phyloP scores from a whole-genome alignment of 2,329 filamentous ascomycete species.

The Didymella segeticola region DNA sequence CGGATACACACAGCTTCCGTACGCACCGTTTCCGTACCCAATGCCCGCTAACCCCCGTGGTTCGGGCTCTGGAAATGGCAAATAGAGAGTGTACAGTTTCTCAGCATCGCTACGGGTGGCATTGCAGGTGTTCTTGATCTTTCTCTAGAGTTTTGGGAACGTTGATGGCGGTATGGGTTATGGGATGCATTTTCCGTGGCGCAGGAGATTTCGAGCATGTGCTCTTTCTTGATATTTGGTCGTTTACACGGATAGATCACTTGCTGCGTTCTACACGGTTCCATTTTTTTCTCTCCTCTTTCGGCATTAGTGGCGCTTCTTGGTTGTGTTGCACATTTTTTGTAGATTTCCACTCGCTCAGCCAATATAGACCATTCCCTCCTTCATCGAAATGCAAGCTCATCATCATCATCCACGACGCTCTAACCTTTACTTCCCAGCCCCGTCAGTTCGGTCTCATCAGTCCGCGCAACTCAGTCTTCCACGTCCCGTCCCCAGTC shows the following conservation, averaged over 20 bases:
- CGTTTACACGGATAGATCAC: not conserved
- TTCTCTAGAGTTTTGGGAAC: not conserved
- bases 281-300: slow-evolving; percentile 1
- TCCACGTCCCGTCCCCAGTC: not conserved
- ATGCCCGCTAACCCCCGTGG: slow-evolving; percentile 41
- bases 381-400: no score
- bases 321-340: not conserved
- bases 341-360: not conserved
- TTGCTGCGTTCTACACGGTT: slow-evolving; percentile 12
- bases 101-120: not conserved
- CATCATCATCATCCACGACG: no score
- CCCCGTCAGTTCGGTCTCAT: not conserved
- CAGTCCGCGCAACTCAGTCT: not conserved
- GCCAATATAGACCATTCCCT: not conserved
- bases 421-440: not conserved
- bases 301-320: not conserved
- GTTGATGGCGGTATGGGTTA: not conserved
- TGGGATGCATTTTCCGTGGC: not conserved
- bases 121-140: not conserved
- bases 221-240: not conserved
- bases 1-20: slow-evolving; percentile 40
- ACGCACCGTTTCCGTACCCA: slow-evolving; percentile 48
- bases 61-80: slow-evolving; percentile 24
- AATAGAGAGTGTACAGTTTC: slow-evolving; percentile 19
- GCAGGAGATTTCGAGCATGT: not conserved